Evolutionary conservation across 192 early-diverging fungal species (phyloP), one percentile per base, ranked within the genome.

Genomic region (Backusella liffmaniae): DNA sequence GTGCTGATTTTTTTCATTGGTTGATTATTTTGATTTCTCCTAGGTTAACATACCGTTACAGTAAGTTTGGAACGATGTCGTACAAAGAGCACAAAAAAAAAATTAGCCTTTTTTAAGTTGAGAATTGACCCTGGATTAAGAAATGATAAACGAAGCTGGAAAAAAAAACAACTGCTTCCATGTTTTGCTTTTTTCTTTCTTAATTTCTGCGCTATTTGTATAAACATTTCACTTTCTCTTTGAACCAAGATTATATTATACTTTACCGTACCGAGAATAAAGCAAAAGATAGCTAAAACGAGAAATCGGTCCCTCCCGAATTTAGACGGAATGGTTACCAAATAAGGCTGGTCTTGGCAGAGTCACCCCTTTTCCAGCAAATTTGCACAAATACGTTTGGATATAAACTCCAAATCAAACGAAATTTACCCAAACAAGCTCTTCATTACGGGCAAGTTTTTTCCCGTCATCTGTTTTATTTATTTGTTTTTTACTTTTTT

Each of bases 361-460:
- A 69, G 37, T 23, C 8, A 9, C 21, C 12, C 67, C 67, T 41
- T 37, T 37, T 69, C 34, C 36, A 69, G 67, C 67, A 69, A 69
- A 69, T 41, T 69, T 69, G 35, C 34, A 69, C 67, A 39, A 37
- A 69, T 41, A 29, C 67, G 37, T 62, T 62, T 62, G 56, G 23
- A 62, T 62, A 62, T 62, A 62, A 62, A 29, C 53, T 62, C 56
- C 36, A 66, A 75, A 74, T 67, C 21, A 56, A 65, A 66, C 34
- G 34, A 75, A 75, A 67, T 74, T 74, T 56, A 37, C 53, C 62
- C 36, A 41, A 75, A 41, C n/a, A 53, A 44, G 34, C 36, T 30
- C 70, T 39, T 26, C 42, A 44, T 46, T 71, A 32, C 70, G 37
- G 70, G 21, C 26, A 18, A 71, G 67, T 37, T n/a, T 41, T 71